These are phyloP conservation scores for Afroboletus lepidellus DNA, from an alignment of 1,284 basidiomycete genomes.

Conservation along the genomic window DNA sequence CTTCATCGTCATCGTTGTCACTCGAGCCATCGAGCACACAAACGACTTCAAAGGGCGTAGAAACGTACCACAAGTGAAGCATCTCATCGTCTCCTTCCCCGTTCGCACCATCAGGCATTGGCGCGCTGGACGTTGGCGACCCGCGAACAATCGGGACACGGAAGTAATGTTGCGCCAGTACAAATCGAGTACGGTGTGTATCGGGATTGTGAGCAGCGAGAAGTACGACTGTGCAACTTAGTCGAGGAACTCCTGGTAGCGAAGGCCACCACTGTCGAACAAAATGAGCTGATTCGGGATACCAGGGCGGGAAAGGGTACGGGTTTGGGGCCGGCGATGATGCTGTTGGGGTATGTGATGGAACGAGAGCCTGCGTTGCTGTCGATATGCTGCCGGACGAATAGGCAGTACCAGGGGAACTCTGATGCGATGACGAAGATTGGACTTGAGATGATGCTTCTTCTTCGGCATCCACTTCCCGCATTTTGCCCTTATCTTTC, in stretches of 20 bases:
- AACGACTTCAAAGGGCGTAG: slow-evolving; percentile 66
- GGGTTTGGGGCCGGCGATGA: slow-evolving; percentile 38
- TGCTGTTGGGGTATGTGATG: background rate
- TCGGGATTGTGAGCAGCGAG: slow-evolving; percentile 57
- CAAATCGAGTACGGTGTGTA: slow-evolving; percentile 57
- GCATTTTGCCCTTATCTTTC: slow-evolving; percentile 27
- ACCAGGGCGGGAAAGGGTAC: slow-evolving; percentile 60
- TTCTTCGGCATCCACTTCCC: slow-evolving; percentile 13
- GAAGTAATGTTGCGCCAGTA: slow-evolving; percentile 76
- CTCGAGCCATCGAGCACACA: slow-evolving; percentile 51
- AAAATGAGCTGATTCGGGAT: slow-evolving; percentile 70
- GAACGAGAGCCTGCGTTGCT: background rate
- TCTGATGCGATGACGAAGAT: slow-evolving; percentile 13
- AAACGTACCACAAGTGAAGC: slow-evolving; percentile 68
- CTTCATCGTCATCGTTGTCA: slow-evolving; percentile 37
- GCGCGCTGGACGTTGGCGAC: slow-evolving; percentile 3
- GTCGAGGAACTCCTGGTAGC: slow-evolving; percentile 53
- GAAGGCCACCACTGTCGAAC: slow-evolving; percentile 78
- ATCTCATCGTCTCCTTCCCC: slow-evolving; percentile 43
- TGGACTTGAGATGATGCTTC: slow-evolving; percentile 9
- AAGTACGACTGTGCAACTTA: slow-evolving; percentile 71
- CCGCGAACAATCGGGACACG: slow-evolving; percentile 49
- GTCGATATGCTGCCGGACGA: slow-evolving; percentile 10
- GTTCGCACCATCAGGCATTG: background rate
- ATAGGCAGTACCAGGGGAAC: background rate